A percentile compares a stretch with the other conserved stretches of the same genome.
Evolutionary conservation across 139 green algal genomes (phyloP).

Genomic region (Chlamydomonas sp.): DNA sequence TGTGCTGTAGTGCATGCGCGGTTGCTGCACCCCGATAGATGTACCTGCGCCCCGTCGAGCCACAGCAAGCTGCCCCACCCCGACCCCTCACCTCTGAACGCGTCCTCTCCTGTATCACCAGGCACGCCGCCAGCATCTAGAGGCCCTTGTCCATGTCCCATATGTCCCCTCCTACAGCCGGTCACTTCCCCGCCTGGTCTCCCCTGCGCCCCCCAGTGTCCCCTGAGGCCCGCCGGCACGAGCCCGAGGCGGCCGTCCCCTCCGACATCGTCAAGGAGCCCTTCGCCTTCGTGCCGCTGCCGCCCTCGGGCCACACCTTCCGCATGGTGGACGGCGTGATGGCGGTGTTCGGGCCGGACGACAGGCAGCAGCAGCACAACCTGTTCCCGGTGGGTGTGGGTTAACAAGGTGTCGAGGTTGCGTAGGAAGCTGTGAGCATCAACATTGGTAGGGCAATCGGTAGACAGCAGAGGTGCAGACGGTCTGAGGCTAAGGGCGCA

Average conservation of each 20-base stretch:
- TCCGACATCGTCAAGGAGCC: slow-evolving; percentile 66
- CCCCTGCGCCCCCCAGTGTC: not conserved
- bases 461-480: not conserved
- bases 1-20: too few relatives aligned
- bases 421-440: too few relatives aligned
- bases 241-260: slow-evolving; percentile 72
- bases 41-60: too few relatives aligned
- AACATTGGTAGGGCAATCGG: not conserved
- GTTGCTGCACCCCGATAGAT: too few relatives aligned
- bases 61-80: not conserved
- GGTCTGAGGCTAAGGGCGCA: too few relatives aligned
- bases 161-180: too few relatives aligned
- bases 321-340: slow-evolving; percentile 94
- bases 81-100: not conserved
- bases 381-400: slow-evolving; percentile 42
- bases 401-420: too few relatives aligned
- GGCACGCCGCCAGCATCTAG: too few relatives aligned
- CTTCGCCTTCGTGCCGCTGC: slow-evolving; percentile 72
- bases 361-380: slow-evolving; percentile 20
- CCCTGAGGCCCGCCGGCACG: slow-evolving; percentile 34
- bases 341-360: slow-evolving; percentile 57
- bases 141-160: too few relatives aligned
- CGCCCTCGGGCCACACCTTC: slow-evolving; percentile 64
- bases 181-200: not conserved
- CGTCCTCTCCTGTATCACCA: not conserved